phyloP scores from a whole-genome alignment of 1,284 basidiomycete species.

The Ustilago esculenta region DNA sequence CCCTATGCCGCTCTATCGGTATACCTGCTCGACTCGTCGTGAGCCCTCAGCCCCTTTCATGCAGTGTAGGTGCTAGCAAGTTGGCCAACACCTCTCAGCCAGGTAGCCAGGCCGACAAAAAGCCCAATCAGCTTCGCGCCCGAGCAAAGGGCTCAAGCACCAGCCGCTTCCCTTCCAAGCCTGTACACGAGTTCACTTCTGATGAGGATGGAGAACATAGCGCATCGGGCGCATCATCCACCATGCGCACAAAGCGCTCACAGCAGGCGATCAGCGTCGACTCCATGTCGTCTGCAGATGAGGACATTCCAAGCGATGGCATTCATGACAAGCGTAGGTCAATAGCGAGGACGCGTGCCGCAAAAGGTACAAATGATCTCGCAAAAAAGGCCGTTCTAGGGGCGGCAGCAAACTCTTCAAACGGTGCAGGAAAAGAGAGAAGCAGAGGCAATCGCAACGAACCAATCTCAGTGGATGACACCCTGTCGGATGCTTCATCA shows the following conservation, averaged over 20 bases:
- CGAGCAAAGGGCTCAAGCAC: slow-evolving; percentile 11
- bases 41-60: slow-evolving; percentile 89
- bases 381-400: slow-evolving; percentile 27
- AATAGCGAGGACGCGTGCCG: neutral
- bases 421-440: slow-evolving; percentile 2
- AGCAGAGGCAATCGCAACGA: slow-evolving; percentile 13
- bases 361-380: slow-evolving; percentile 12
- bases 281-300: slow-evolving; percentile 17
- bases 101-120: slow-evolving; percentile 61
- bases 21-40: slow-evolving; percentile 88
- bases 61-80: slow-evolving; percentile 71
- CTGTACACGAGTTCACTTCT: slow-evolving; percentile 50
- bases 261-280: slow-evolving; percentile 12
- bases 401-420: slow-evolving; percentile 17
- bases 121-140: slow-evolving; percentile 33
- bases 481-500: slow-evolving; percentile 22
- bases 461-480: slow-evolving; percentile 23
- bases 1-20: slow-evolving; percentile 84
- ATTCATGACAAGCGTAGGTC: slow-evolving; percentile 3
- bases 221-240: slow-evolving; percentile 16
- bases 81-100: slow-evolving; percentile 52
- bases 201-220: slow-evolving; percentile 29
- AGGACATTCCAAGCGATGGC: slow-evolving; percentile 11
- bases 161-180: slow-evolving; percentile 31
- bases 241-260: slow-evolving; percentile 6